Base-by-base conservation (phyloP, 2,329 filamentous ascomycete genomes). In the Apiospora sp. region DNA sequence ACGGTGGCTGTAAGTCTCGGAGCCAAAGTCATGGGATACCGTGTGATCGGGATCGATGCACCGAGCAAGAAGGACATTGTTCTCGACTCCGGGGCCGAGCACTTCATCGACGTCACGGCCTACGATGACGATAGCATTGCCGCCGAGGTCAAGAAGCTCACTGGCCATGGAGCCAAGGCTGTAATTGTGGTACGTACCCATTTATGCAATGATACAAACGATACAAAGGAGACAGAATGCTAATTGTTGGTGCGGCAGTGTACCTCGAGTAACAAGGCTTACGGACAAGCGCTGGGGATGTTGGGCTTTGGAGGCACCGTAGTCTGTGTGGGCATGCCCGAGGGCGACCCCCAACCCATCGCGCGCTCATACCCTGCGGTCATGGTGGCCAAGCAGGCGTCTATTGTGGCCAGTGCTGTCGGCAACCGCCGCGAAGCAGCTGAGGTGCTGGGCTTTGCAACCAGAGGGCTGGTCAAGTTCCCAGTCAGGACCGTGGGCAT, bases 11-110 rank as follows among this genome's bases (percentile, higher is more conserved):
- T 68, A 13, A 67, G 71, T 43, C 58, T 71, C 19, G 71, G 37
- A 19, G 61, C 67, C 8, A 49, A 64, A 34, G 91, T 87, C 3
- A 91, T 92, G 84, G 90, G 88, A 14, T 84, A 90, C 74, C 86
- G 91, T 64, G 89, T 92, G 48, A 90, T 92, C 72, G 91, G 90
- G 37, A 87, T 93, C 78, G 92, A 93, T 78, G 85, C 89, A 75
- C 88, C 87, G 67, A 87, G 85, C 76, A 93, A 93, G 80, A 87
- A 89, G 76, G 76, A 87, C 16, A 78, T 92, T 2, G 86, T 89
- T 13, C 86, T 86, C 68, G 84, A 87, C 0, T 90, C 85, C n/a
- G 91, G 91, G 12, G 91, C 91, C 0, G 91, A 93, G 78, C 86
- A 88, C 75, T 93, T 93, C 81, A 83, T 93, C 73, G 89, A 92